Evolutionary conservation across 2,329 filamentous ascomycete species (phyloP).

Genomic region (Penicillium thymicola): DNA sequence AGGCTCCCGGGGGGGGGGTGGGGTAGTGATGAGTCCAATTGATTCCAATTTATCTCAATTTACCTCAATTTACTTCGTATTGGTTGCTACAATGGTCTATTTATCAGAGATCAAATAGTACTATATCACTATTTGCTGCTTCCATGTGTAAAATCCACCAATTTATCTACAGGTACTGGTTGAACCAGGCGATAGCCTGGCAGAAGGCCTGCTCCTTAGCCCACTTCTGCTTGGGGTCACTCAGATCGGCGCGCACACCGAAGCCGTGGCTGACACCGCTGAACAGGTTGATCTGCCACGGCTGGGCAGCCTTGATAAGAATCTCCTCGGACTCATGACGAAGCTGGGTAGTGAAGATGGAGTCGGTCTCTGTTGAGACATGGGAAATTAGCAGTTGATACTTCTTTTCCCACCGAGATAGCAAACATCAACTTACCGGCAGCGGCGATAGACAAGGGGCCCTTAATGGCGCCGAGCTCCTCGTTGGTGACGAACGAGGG

Average conservation of each 20-base stretch:
- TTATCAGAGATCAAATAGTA: neutral
- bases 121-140: neutral
- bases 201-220: conserved; percentile 78
- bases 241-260: conserved; percentile 63
- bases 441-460: conserved; percentile 65
- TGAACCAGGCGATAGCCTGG: conserved; percentile 76
- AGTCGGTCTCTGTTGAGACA: conserved; percentile 54
- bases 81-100: neutral
- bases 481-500: conserved; percentile 69
- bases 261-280: conserved; percentile 72
- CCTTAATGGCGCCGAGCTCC: conserved; percentile 64
- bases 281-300: conserved; percentile 76
- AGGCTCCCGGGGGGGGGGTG: no score
- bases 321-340: conserved; percentile 65
- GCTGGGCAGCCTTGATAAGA: conserved; percentile 54
- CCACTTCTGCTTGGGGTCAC: conserved; percentile 57
- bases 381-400: conserved; percentile 1
- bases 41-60: neutral
- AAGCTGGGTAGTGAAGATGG: conserved; percentile 62
- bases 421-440: conserved; percentile 36
- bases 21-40: neutral
- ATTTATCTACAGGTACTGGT: conserved; percentile 52
- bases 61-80: neutral
- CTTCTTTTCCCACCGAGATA: neutral
- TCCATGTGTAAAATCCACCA: neutral